phyloP scores from a whole-genome alignment of 1,139 yeast species.

The Scheffersomyces segobiensis region DNA sequence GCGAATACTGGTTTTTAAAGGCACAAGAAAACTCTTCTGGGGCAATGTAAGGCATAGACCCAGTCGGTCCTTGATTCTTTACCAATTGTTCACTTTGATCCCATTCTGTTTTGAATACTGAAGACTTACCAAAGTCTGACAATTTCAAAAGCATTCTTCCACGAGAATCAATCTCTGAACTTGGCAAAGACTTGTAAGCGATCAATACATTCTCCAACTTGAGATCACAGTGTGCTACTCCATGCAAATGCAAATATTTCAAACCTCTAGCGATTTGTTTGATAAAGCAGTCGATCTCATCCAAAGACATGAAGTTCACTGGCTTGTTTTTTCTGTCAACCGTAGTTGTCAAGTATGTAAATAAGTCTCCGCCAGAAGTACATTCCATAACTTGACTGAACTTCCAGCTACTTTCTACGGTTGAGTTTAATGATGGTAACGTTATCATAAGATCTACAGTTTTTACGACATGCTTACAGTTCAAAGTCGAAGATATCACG shows the following conservation, averaged over 20 bases:
- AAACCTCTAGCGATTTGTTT: constrained; percentile 68
- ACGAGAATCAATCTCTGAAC: constrained; percentile 12
- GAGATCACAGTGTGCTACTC: constrained; percentile 74
- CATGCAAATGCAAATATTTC: constrained; percentile 67
- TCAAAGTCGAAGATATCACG: constrained; percentile 68
- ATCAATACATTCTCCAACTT: constrained; percentile 66
- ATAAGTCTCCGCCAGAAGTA: constrained; percentile 74
- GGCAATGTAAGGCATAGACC: constrained; percentile 75
- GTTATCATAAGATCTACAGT: constrained; percentile 65
- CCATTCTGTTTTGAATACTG: constrained; percentile 74
- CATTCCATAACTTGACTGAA: constrained; percentile 80
- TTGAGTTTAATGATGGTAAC: constrained; percentile 14
- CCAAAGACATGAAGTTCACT: constrained; percentile 28
- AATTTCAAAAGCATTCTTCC: constrained; percentile 51
- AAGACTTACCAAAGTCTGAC: constrained; percentile 76
- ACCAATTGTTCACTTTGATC: constrained; percentile 19
- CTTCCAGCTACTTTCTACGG: constrained; percentile 32
- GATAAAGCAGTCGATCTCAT: constrained; percentile 69
- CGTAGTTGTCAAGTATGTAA: constrained; percentile 29
- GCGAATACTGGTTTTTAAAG: constrained; percentile 40
- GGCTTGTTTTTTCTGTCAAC: constrained; percentile 13
- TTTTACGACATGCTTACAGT: constrained; percentile 67
- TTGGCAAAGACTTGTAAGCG: constrained; percentile 13
- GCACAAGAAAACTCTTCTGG: constrained; percentile 57
- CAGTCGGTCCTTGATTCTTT: constrained; percentile 65